Conservation (phyloP, 140 eudicot species). For the Anethum foeniculum region DNA sequence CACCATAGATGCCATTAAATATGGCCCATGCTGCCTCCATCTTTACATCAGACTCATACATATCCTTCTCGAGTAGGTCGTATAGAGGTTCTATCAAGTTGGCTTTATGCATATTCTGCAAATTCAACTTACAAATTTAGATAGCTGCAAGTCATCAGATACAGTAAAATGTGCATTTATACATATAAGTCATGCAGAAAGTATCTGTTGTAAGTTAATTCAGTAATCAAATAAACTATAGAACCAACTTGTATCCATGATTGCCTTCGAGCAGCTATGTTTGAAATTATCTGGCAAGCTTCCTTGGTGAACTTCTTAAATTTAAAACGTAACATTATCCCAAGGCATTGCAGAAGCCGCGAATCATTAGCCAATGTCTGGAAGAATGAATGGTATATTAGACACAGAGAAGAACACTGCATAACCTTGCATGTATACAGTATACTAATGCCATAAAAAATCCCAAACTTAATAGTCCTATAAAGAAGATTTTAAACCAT, state of each 20-base stretch:
- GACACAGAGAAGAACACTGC: neutral
- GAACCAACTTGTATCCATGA: neutral
- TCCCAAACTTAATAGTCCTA: no score
- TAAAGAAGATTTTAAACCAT: no score
- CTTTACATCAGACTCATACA: neutral
- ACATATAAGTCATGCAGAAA: neutral
- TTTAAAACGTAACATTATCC: neutral
- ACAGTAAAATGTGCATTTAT: neutral
- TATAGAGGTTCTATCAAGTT: neutral
- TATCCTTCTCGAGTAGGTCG: neutral
- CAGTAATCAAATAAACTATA: neutral
- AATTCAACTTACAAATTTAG: no score
- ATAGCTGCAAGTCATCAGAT: no score
- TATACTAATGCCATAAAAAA: no score
- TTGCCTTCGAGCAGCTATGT: neutral
- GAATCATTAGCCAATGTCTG: neutral
- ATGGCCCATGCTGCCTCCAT: neutral
- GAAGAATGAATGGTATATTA: neutral
- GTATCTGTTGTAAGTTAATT: no score
- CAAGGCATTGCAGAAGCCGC: neutral
- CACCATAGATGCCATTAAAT: neutral
- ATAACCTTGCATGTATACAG: neutral
- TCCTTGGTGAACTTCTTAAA: neutral
- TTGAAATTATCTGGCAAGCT: neutral
- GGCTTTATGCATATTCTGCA: neutral